Base-by-base conservation (phyloP, 352 stramenopile genomes). In the Phytophthora pistaciae region DNA sequence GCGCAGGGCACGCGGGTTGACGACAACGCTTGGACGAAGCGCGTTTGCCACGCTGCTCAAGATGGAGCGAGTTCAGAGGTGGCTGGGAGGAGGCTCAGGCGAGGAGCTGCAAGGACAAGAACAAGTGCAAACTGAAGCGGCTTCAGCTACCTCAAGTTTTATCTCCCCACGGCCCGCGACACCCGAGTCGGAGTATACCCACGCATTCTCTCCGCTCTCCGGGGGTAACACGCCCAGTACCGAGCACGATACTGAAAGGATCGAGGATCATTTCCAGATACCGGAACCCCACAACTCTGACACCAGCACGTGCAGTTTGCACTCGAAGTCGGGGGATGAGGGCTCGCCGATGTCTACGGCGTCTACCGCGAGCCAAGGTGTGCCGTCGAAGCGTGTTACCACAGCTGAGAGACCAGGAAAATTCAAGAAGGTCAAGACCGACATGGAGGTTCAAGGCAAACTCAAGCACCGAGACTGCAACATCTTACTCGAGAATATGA, bases 381-480 rank as follows among this genome's bases (percentile, higher is more conserved):
- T 21, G 18, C 42, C 42, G 6, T 49, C 18, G 21, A 49, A 10
- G 14, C 42, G 14, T 9, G 31, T 38, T 18, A 25, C 1, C 4
- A 2, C 11, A 16, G 5, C 25, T 36, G n/a, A 49, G 42, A 21
- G 7, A 1, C 31, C n/a, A 46, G 50, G 20, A 31, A 63, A 55
- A 25, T n/a, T 1, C 1, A 67, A 36, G 44, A 59, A 48, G 16
- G 0, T 1, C 0, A 59, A 29, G 18, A 20, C 21, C 0, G 23
- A 23, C 25, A 7, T 4, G 18, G 33, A 64, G 5, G 7, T 64
- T 36, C 70, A 29, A 20, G 4, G 16, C 29, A 46, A 57, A 14
- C 20, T 56, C 44, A 78, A 75, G 42, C 66, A 78, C 25, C 70
- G 66, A 25, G 70, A 78, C 4, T 78, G 70, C 44, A 67, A 66